phyloP scores from a whole-genome alignment of 208 protist species.

The Wallacemonas sp. region DNA sequence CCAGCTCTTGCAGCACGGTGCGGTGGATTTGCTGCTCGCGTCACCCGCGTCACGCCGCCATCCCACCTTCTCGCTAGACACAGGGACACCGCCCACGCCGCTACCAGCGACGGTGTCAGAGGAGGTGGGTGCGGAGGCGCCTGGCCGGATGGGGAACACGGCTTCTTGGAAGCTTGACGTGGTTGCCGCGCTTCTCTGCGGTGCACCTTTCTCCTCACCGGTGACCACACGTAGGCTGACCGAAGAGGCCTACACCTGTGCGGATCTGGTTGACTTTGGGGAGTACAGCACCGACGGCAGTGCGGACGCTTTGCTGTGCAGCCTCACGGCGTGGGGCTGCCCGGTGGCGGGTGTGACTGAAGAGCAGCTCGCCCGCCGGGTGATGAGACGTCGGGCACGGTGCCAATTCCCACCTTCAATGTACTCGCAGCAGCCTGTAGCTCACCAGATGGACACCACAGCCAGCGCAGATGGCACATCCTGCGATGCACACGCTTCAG shows the following conservation, averaged over 20 bases:
- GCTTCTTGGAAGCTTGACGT: too few relatives aligned
- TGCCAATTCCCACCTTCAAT: too few relatives aligned
- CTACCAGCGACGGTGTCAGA: not conserved
- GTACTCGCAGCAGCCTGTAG: too few relatives aligned
- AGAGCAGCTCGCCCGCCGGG: not conserved
- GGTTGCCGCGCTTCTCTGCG: not conserved
- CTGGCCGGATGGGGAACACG: too few relatives aligned
- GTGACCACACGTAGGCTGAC: too few relatives aligned
- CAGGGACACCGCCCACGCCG: not conserved
- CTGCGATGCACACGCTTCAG: too few relatives aligned
- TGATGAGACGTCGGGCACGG: not conserved
- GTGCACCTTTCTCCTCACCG: not conserved
- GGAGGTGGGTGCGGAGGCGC: not conserved
- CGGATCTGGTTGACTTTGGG: not conserved
- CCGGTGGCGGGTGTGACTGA: not conserved
- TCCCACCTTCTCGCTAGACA: too few relatives aligned
- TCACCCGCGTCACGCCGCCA: too few relatives aligned
- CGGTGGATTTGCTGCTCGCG: not conserved
- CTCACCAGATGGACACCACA: too few relatives aligned
- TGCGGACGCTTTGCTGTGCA: not conserved
- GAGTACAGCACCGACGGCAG: not conserved
- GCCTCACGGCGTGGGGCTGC: not conserved
- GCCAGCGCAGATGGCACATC: too few relatives aligned
- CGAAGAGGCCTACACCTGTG: not conserved
- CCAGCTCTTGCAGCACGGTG: not conserved